Conservation (phyloP, 208 protist species). For the Leishmania guyanensis region DNA sequence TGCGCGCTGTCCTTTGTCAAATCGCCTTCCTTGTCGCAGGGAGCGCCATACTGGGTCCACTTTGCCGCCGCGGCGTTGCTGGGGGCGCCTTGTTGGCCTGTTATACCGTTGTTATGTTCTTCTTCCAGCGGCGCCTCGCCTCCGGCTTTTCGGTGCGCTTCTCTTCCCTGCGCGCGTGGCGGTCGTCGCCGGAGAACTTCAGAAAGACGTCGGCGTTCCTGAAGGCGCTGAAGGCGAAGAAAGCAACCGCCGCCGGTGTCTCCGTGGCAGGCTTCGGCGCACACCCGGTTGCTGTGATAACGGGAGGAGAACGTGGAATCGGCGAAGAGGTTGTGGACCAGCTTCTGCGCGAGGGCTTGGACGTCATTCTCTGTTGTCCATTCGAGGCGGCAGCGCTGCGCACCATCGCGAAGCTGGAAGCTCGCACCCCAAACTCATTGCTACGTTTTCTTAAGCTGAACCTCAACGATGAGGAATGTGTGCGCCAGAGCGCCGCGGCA, state of each 20-base stretch:
- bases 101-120: slow-evolving; percentile 42
- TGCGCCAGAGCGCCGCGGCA: slow-evolving; percentile 28
- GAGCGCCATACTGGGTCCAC: slow-evolving; percentile 10
- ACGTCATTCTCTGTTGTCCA: slow-evolving; percentile 52
- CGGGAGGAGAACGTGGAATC: slow-evolving; percentile 52
- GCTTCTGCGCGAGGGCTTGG: slow-evolving; percentile 32
- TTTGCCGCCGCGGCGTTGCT: slow-evolving; percentile 5
- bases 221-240: slow-evolving; percentile 9
- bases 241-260: background rate
- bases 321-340: slow-evolving; percentile 45
- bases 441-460: slow-evolving; percentile 41
- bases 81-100: slow-evolving; percentile 1
- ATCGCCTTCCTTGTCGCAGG: slow-evolving; percentile 23
- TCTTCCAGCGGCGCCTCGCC: slow-evolving; percentile 46
- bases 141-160: slow-evolving; percentile 48
- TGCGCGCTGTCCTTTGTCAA: slow-evolving; percentile 36
- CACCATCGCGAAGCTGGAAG: slow-evolving; percentile 27
- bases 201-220: slow-evolving; percentile 43
- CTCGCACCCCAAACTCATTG: background rate
- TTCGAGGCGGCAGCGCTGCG: slow-evolving; percentile 33
- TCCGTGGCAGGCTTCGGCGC: slow-evolving; percentile 3
- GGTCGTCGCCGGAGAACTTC: slow-evolving; percentile 40
- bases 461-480: slow-evolving; percentile 42
- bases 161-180: slow-evolving; percentile 32
- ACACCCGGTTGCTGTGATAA: slow-evolving; percentile 44